Evolutionary conservation across 1,284 basidiomycete species (phyloP), one percentile per base, ranked within the genome.

Genomic region (Sporisorium sorghi): DNA sequence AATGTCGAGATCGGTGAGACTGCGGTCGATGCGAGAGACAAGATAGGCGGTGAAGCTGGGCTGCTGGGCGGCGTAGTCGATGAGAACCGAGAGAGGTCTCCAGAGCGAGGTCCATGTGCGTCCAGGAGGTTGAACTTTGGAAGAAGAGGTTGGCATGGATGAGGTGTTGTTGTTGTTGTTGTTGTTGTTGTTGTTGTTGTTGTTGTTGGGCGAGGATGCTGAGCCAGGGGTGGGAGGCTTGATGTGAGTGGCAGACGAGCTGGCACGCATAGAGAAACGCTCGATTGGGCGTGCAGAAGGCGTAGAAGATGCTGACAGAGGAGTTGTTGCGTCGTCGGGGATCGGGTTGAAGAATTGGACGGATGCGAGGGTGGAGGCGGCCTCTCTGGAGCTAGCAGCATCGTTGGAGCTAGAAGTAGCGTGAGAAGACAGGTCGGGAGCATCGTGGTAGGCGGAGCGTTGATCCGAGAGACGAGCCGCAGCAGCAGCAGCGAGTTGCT

Each of bases 91-190:
- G 17, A 75, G 39, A 0, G 73, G 73, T 47, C 67, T 54, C 73
- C 73, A 75, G 15, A 73, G 65, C 15, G 72, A 74, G 5, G 72
- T 74, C 72, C 72, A 74, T 2, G 72, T 74, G 21, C 72, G 66
- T 23, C 72, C 72, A 8, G 66, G 72, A n/a, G 66, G 58, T 28
- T 70, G 66, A 8, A 50, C 54, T 35, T 63, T 62, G 23, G 52
- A 12, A 10, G 52, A 44, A 21, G 50, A 52, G n/a, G 37, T 42
- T 9, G 32, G 8, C n/a, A 40, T 19, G n/a, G 60, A 42, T 2
- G 47, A 2, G 17, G 49, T 42, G 33, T 21, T 4, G 17, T 54
- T 42, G 33, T 21, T 49, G n/a, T n/a, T 3, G 17, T 54, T 42
- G 33, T 21, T 4, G 17, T 54, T 42, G 33, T 21, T 49, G n/a